Base-by-base conservation (phyloP, 805 yeast species). In the Yamadazyma sp. region DNA sequence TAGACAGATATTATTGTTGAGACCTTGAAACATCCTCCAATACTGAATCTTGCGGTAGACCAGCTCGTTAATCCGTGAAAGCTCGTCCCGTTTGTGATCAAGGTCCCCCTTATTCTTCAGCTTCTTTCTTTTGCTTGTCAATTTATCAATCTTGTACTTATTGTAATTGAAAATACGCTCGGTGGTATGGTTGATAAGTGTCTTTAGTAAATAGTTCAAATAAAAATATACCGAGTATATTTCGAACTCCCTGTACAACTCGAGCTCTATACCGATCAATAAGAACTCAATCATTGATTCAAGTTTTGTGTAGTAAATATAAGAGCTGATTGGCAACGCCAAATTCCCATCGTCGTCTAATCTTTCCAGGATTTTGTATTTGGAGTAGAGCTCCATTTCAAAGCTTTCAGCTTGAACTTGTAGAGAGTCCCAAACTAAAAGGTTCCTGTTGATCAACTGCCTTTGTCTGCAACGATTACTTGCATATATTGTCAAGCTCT, bases 381-480 rank as follows among this genome's bases (percentile, higher is more conserved):
- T 50, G 5, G 56, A 46, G 23, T 51, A 59, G 6, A 75, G 39
- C 5, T 64, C 67, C 11, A 70, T 46, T 54, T 88, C 97, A 24
- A 80, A 66, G 4, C 66, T 59, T 50, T 87, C 95, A 37, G 84
- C 71, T 27, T 73, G 72, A 7, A 84, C 93, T 52, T 91, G 97
- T 21, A 86, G 62, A 2, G 88, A 72, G 58, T 91, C 97, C 84
- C 91, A 86, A 47, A 31, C 73, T 50, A 38, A 79, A 52, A 51
- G 73, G 65, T 52, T 80, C 67, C 45, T 80, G 64, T 50, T 82
- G 62, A 45, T 51, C 31, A 83, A 76, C 55, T 87, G 96, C 45
- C 96, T 77, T 52, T 87, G 89, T 39, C 96, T 72, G 34, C 95
- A 78, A 23, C 88, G 80, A 51, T 91, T 91, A 55, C 81, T 57